These are phyloP conservation scores for Tephrocybe sp. DNA, from an alignment of 768 basidiomycete genomes.

Conservation along the genomic window DNA sequence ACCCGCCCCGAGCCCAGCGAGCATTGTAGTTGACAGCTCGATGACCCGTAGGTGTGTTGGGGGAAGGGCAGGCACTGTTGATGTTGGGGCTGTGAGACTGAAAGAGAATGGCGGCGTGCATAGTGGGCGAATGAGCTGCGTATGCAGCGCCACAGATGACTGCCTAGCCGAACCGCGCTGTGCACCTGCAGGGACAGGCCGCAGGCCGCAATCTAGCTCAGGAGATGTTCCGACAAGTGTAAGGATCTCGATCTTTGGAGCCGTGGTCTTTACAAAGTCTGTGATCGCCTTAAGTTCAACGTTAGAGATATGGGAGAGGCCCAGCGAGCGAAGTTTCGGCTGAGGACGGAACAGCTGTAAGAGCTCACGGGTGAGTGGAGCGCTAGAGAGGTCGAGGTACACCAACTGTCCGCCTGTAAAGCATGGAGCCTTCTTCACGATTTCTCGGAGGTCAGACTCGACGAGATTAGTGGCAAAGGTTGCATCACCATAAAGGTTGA, in stretches of 20 bases:
- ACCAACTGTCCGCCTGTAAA: constrained; percentile 71
- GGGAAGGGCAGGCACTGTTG: constrained; percentile 33
- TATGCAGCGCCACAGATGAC: constrained; percentile 74
- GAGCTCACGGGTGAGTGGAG: constrained; percentile 62
- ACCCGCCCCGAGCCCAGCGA: constrained; percentile 72
- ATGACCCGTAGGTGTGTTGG: constrained; percentile 82
- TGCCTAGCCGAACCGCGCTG: constrained; percentile 53
- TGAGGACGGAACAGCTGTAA: constrained; percentile 57
- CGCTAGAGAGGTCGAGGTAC: constrained; percentile 89
- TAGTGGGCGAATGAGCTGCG: constrained; percentile 73
- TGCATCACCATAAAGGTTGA: constrained; percentile 87
- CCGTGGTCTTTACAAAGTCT: constrained; percentile 65
- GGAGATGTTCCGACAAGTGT: constrained; percentile 76
- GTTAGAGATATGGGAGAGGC: constrained; percentile 80
- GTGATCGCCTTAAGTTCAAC: constrained; percentile 65
- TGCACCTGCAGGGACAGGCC: constrained; percentile 28
- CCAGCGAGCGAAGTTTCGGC: constrained; percentile 78
- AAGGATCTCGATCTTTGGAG: constrained; percentile 80
- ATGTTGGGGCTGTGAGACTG: constrained; percentile 34
- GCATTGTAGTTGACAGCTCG: constrained; percentile 72
- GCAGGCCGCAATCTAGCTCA: constrained; percentile 60
- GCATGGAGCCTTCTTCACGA: constrained; percentile 75
- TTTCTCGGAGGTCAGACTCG: constrained; percentile 58
- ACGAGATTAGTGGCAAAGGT: constrained; percentile 77
- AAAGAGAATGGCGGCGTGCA: constrained; percentile 78